Evolutionary conservation across 1,284 basidiomycete genomes (phyloP).

Genomic region (Ganoderma lingzhi): DNA sequence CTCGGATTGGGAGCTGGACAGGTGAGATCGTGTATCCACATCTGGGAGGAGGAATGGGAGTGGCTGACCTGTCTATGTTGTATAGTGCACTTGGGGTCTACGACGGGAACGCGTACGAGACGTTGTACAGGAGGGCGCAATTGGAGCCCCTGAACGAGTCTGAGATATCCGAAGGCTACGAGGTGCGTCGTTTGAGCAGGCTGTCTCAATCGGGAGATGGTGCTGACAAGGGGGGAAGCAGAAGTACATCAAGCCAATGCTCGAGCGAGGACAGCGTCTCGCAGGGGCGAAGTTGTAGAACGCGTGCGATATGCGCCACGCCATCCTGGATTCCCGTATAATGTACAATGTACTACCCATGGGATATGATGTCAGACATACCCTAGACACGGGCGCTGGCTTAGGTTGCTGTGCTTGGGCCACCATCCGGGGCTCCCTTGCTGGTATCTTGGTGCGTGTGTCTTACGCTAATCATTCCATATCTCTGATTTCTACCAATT

Average conservation of each 20-base stretch:
- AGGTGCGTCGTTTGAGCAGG: slow-evolving; percentile 45
- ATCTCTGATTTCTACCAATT: too few relatives aligned
- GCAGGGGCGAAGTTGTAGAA: slow-evolving; percentile 41
- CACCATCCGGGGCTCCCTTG: too few relatives aligned
- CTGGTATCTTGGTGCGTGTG: too few relatives aligned
- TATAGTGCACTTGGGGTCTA: slow-evolving; percentile 69
- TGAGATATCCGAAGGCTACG: slow-evolving; percentile 61
- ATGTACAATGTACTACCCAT: slow-evolving; percentile 12
- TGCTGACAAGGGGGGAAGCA: neutral
- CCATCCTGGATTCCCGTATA: slow-evolving; percentile 4
- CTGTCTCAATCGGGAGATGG: neutral
- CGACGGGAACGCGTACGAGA: slow-evolving; percentile 75
- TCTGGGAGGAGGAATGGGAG: too few relatives aligned
- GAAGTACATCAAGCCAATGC: slow-evolving; percentile 44
- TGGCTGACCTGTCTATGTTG: too few relatives aligned
- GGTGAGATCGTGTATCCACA: slow-evolving; percentile 49
- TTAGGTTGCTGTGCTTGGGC: too few relatives aligned
- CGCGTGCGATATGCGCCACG: neutral
- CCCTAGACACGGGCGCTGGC: neutral
- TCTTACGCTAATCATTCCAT: too few relatives aligned
- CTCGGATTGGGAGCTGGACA: slow-evolving; percentile 81
- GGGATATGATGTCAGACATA: neutral
- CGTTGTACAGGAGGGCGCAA: slow-evolving; percentile 70
- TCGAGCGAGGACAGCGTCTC: slow-evolving; percentile 52
- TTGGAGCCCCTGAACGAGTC: slow-evolving; percentile 69